Conservation (phyloP, 345 rosid genomes). For the Aquilaria sinensis region DNA sequence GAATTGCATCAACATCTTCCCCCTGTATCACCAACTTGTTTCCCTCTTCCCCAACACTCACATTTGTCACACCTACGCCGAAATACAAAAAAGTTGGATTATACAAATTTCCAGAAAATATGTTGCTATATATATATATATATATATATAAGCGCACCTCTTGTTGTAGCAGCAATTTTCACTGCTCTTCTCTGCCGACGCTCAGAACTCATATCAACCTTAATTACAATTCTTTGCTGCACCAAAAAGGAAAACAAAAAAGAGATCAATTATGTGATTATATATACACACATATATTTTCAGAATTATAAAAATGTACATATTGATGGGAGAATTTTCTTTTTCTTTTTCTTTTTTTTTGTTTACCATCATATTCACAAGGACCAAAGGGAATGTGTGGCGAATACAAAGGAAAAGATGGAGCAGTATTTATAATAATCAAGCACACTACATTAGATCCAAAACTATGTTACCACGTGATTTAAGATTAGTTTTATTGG, state of each 20-base stretch:
- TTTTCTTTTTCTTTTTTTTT: neutral
- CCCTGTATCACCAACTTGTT: constrained; percentile 33
- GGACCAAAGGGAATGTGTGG: neutral
- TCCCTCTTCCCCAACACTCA: constrained; percentile 27
- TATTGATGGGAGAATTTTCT: no score
- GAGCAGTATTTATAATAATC: no score
- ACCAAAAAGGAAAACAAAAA: neutral
- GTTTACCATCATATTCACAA: constrained; percentile 10
- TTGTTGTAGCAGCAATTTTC: constrained; percentile 26
- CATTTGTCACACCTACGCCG: constrained; percentile 30
- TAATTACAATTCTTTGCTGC: constrained; percentile 39
- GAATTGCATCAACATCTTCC: constrained; percentile 30
- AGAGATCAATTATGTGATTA: neutral
- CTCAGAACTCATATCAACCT: constrained; percentile 18
- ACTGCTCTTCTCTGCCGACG: constrained; percentile 31
- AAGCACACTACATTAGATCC: no score
- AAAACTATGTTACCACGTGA: no score
- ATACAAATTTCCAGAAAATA: no score
- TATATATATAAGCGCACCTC: constrained; percentile 11
- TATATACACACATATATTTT: neutral
- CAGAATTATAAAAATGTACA: neutral
- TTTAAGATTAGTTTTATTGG: no score
- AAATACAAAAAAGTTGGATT: neutral
- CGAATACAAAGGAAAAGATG: no score
- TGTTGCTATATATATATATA: neutral